phyloP scores from a whole-genome alignment of 2,329 filamentous ascomycete genomes.

The Diaporthe longicolla region DNA sequence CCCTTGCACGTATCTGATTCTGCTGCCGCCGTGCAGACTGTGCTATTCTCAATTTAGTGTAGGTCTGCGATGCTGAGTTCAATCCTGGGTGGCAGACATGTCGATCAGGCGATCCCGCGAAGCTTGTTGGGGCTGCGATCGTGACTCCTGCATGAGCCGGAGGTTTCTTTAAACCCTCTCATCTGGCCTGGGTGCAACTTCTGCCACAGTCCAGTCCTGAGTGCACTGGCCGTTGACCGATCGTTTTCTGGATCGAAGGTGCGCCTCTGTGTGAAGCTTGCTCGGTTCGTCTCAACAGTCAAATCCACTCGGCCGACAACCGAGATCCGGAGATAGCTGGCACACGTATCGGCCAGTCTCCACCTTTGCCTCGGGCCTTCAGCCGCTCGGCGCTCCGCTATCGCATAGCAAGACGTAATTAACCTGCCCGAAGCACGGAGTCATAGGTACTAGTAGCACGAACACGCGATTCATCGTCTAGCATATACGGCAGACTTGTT shows the following conservation, averaged over 20 bases:
- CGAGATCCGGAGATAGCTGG: slow-evolving; percentile 7
- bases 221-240: too few relatives aligned
- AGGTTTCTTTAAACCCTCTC: not conserved
- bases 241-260: not conserved
- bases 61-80: not conserved
- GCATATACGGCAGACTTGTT: not conserved
- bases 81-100: not conserved
- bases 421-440: not conserved
- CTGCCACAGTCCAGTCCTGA: not conserved
- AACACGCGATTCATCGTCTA: not conserved
- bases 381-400: slow-evolving; percentile 37
- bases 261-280: not conserved
- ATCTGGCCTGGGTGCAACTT: not conserved
- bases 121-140: slow-evolving; percentile 15
- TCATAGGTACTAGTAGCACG: not conserved
- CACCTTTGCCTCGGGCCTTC: not conserved
- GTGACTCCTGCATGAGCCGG: not conserved
- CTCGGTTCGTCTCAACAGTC: not conserved
- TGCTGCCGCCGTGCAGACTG: not conserved
- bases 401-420: slow-evolving; percentile 13
- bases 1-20: not conserved
- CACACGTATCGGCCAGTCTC: not conserved
- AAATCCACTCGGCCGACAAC: not conserved
- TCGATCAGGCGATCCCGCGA: slow-evolving; percentile 17
- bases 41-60: not conserved